Conservation (phyloP, 345 rosid genomes). For the Melaleuca alternifolia region DNA sequence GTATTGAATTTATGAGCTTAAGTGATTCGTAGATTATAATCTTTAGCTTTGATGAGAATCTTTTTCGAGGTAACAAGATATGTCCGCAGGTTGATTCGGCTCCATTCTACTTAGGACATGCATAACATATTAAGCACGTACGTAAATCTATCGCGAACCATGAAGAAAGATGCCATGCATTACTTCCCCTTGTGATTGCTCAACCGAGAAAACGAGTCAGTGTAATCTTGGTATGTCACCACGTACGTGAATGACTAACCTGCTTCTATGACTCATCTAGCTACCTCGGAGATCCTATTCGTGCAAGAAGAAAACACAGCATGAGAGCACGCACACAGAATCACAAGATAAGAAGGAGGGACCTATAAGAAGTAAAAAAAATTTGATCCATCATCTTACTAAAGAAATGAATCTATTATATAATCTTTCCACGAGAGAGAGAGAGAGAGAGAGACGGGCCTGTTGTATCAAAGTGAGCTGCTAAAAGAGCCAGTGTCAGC, state of each 20-base stretch:
- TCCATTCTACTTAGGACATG: not conserved
- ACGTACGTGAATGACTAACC: not conserved
- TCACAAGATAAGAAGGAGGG: not conserved
- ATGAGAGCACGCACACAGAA: not conserved
- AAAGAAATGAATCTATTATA: not conserved
- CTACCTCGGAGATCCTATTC: not conserved
- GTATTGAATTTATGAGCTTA: not conserved
- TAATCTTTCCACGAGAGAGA: not conserved
- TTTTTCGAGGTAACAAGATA: not conserved
- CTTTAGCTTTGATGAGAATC: not conserved
- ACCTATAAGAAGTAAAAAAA: not conserved
- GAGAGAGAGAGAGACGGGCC: not conserved
- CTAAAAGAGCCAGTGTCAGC: not conserved
- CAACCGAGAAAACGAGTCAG: not conserved
- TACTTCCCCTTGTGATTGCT: not conserved
- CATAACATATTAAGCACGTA: not conserved
- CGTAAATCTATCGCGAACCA: not conserved
- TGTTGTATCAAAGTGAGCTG: conserved; percentile 3
- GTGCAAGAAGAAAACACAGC: not conserved
- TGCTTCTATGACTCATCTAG: not conserved
- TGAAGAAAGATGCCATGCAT: not conserved
- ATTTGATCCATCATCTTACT: not conserved
- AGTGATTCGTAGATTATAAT: not conserved
- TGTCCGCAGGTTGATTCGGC: rapidly evolving
- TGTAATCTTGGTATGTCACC: not conserved